A percentile compares a stretch with the other conserved stretches of the same genome.
These are phyloP conservation scores for Dendrostoma leiphaemia DNA, from an alignment of 2,329 filamentous ascomycete genomes.

Conservation along the genomic window DNA sequence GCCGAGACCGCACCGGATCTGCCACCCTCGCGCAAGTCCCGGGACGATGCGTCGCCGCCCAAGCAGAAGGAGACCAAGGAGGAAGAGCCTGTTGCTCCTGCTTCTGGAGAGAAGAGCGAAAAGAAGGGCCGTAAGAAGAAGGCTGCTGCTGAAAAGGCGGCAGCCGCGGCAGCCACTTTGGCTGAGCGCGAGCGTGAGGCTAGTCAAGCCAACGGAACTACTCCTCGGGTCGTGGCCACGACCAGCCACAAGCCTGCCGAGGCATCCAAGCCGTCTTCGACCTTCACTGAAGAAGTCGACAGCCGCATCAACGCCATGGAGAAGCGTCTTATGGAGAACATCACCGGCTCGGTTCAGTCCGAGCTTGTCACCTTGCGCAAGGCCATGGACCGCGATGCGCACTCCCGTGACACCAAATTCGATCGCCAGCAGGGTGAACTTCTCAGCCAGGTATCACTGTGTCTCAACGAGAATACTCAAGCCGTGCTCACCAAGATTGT, in stretches of 20 bases:
- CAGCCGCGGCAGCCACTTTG: slow-evolving; percentile 44
- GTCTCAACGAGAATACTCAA: slow-evolving; percentile 62
- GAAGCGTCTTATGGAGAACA: slow-evolving; percentile 36
- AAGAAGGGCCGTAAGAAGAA: slow-evolving; percentile 68
- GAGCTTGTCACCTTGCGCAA: slow-evolving; percentile 12
- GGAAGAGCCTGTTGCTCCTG: slow-evolving; percentile 38
- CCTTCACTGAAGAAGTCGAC: slow-evolving; percentile 48
- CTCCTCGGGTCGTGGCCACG: slow-evolving; percentile 30
- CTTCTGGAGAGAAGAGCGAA: slow-evolving; percentile 56
- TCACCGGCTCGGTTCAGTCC: slow-evolving; percentile 10
- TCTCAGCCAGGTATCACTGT: slow-evolving; percentile 56
- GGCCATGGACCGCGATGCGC: slow-evolving; percentile 61
- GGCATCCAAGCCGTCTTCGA: slow-evolving; percentile 27
- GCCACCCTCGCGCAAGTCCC: slow-evolving; percentile 27
- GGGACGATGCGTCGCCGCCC: slow-evolving; percentile 29
- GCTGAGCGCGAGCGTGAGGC: slow-evolving; percentile 32
- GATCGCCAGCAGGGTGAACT: slow-evolving; percentile 52
- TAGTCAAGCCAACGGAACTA: slow-evolving; percentile 38
- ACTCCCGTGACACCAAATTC: slow-evolving; percentile 49
- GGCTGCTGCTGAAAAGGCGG: slow-evolving; percentile 43
- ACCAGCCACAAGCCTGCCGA: slow-evolving; percentile 30
- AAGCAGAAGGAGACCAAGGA: slow-evolving; percentile 49
- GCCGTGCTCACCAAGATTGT: slow-evolving; percentile 77
- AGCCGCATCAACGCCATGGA: slow-evolving; percentile 54
- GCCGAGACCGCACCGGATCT: slow-evolving; percentile 21